A percentile compares a stretch with the other conserved stretches of the same genome.
Evolutionary conservation across 2,329 filamentous ascomycete genomes (phyloP).

Genomic region (Fusarium clavum): DNA sequence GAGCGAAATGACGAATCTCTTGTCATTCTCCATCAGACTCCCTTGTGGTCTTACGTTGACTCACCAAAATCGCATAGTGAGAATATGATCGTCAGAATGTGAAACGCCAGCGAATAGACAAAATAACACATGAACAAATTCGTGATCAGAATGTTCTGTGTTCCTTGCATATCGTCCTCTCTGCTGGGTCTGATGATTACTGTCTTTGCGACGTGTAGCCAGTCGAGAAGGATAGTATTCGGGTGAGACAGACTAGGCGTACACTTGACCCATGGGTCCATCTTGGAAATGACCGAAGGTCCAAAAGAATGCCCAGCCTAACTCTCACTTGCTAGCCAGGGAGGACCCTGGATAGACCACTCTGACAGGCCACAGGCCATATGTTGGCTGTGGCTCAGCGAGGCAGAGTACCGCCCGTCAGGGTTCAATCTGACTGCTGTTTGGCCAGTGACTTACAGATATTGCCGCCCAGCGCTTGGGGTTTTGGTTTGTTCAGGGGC

Average conservation of each 20-base stretch:
- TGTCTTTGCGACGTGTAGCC: conserved; percentile 29
- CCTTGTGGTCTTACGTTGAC: conserved; percentile 8
- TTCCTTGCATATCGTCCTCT: conserved; percentile 16
- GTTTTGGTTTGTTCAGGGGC: conserved; percentile 7
- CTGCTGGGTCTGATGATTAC: conserved; percentile 23
- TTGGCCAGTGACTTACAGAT: conserved; percentile 23
- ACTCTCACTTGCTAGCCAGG: neutral
- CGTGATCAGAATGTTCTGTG: conserved; percentile 7
- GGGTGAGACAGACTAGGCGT: conserved; percentile 35
- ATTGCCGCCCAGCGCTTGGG: conserved; percentile 29
- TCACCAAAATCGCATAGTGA: neutral
- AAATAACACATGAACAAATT: conserved; percentile 23
- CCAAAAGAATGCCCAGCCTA: conserved; percentile 28
- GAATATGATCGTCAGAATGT: conserved; percentile 10
- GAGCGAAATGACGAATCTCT: conserved; percentile 16
- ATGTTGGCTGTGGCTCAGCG: conserved; percentile 35
- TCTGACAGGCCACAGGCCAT: conserved; percentile 12
- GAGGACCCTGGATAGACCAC: conserved; percentile 13
- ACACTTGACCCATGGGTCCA: conserved; percentile 15
- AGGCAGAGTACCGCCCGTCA: conserved; percentile 29
- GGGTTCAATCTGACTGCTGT: conserved; percentile 17
- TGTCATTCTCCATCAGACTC: conserved; percentile 19
- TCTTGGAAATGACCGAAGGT: conserved; percentile 24
- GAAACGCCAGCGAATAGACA: conserved; percentile 13
- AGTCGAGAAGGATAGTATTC: conserved; percentile 1